phyloP scores from a whole-genome alignment of 768 basidiomycete species.

The Favolaschia claudopus region DNA sequence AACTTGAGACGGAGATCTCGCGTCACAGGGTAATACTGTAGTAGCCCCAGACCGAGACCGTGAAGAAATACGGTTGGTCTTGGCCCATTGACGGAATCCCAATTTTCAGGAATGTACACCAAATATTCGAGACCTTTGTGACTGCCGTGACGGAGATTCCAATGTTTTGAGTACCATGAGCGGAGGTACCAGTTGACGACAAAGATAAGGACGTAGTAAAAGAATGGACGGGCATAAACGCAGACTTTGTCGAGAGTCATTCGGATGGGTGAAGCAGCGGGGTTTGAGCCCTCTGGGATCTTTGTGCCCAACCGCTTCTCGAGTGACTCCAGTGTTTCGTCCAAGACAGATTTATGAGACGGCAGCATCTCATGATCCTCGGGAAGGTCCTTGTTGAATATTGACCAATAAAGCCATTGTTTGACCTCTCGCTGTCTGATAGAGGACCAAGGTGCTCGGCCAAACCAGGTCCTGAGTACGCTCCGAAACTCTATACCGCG shows the following conservation, averaged over 20 bases:
- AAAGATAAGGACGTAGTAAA: constrained; percentile 64
- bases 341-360: constrained; percentile 57
- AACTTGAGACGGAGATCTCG: constrained; percentile 61
- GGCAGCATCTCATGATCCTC: constrained; percentile 54
- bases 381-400: constrained; percentile 74
- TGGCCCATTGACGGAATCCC: constrained; percentile 63
- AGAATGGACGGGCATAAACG: constrained; percentile 71
- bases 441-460: constrained; percentile 74
- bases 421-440: constrained; percentile 69
- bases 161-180: constrained; percentile 49
- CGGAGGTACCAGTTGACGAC: constrained; percentile 57
- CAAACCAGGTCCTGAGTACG: constrained; percentile 79
- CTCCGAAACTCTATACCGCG: constrained; percentile 79
- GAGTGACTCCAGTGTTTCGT: constrained; percentile 65
- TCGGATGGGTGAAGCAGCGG: constrained; percentile 60
- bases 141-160: constrained; percentile 51
- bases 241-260: constrained; percentile 82
- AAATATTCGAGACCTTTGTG: constrained; percentile 84
- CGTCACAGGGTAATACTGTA: constrained; percentile 74
- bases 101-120: constrained; percentile 70
- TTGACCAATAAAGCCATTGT: constrained; percentile 85
- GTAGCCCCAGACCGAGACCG: constrained; percentile 85
- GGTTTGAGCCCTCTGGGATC: constrained; percentile 68
- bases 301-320: constrained; percentile 75
- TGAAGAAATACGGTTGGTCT: constrained; percentile 87